phyloP scores from a whole-genome alignment of 1,139 yeast species.

The Blastobotrys aristatus region DNA sequence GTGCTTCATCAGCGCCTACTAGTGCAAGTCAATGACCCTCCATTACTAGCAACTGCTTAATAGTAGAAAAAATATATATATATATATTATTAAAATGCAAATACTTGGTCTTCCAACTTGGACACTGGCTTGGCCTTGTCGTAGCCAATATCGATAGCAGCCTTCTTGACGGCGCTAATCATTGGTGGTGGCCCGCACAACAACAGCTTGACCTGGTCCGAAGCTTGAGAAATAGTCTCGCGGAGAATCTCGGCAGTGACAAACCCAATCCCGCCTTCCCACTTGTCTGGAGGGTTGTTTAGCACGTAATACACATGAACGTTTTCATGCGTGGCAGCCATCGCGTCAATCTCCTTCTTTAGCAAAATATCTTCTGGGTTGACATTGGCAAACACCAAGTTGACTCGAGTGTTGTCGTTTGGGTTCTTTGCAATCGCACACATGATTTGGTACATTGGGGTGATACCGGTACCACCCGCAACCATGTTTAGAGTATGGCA shows the following conservation, averaged over 20 bases:
- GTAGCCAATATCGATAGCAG: constrained; percentile 70
- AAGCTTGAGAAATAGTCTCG: constrained; percentile 59
- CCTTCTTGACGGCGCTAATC: constrained; percentile 76
- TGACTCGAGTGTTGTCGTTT: constrained; percentile 67
- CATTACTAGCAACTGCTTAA: constrained; percentile 3
- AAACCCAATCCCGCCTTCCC: constrained; percentile 82
- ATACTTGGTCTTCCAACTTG: constrained; percentile 88
- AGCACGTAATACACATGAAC: constrained; percentile 71
- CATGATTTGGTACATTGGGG: constrained; percentile 90
- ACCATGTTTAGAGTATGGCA: constrained; percentile 74
- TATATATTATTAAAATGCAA: constrained; percentile 56
- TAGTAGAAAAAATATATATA: neutral
- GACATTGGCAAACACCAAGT: constrained; percentile 73
- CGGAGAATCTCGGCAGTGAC: constrained; percentile 73
- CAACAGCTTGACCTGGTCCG: constrained; percentile 63
- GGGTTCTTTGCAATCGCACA: constrained; percentile 74
- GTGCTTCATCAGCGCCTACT: constrained; percentile 77
- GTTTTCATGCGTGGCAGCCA: constrained; percentile 61
- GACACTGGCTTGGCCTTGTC: constrained; percentile 87
- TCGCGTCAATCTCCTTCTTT: constrained; percentile 69
- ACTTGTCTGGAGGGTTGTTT: constrained; percentile 66
- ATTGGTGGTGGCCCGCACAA: constrained; percentile 95
- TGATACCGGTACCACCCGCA: constrained; percentile 95
- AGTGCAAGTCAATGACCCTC: constrained; percentile 16
- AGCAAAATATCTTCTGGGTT: constrained; percentile 73